Base-by-base conservation (phyloP, 2,329 filamentous ascomycete genomes). In the Huntiella decipiens region DNA sequence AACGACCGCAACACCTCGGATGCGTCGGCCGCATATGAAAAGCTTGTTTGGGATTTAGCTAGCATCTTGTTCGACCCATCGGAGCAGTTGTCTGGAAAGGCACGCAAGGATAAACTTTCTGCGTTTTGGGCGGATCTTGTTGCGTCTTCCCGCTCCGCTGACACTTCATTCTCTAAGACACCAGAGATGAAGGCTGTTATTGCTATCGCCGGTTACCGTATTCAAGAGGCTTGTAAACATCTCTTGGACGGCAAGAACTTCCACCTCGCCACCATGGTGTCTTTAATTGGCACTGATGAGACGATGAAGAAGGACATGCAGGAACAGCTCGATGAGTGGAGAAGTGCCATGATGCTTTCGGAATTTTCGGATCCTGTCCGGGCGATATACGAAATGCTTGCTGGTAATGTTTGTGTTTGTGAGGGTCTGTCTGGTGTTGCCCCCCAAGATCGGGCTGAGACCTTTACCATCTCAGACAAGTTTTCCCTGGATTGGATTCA, bases 401-500 rank as follows among this genome's bases (percentile, higher is more conserved):
- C 84, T 28, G 91, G 92, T 34, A 91, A 95, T 52, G 78, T 84
- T n/a, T 79, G 83, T 52, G 73, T 79, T 22, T 87, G 83, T 49
- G 74, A 86, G 53, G 91, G 88, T 8, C 79, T 81, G 56, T 79
- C 76, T 52, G 70, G 68, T 2, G 77, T 73, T 5, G 74, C 82
- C 1, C 64, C 79, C 6, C 91, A 96, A 60, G 84, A 96, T 61
- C 78, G 82, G 38, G 72, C 80, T 35, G 72, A 78, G 11, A 79
- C 79, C 0, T 94, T 98, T 57, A 71, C 77, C 45, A 82, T 98
- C 52, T 82, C 85, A 1, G 73, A 82, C 54, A 78, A 79, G 40
- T 98, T 95, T 58, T 76, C 76, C 4, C 68, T 98, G 33, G 82
- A 92, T 58, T 98, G 91, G 91, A 79, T 84, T 59, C 87, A 93